Percentiles rank a stretch among this genome's conserved stretches.
phyloP scores from a whole-genome alignment of 2,329 filamentous ascomycete species.

The Knufia petricola region DNA sequence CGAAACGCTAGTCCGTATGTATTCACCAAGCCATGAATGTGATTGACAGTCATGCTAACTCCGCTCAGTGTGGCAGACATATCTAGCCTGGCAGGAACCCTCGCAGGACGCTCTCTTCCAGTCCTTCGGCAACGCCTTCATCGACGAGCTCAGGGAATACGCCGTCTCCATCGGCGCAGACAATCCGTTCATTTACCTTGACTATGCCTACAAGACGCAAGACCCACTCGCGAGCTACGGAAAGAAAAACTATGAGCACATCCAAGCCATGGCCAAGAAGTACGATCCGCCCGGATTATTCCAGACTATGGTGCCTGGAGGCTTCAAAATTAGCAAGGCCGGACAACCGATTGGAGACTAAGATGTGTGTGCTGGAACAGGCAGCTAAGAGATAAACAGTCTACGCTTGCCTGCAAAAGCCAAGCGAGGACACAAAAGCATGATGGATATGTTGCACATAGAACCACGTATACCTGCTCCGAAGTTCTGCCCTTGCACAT shows the following conservation, averaged over 20 bases:
- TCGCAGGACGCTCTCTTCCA: slow-evolving; percentile 29
- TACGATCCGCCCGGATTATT: slow-evolving; percentile 26
- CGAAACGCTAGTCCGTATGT: slow-evolving; percentile 23
- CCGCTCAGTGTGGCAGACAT: slow-evolving; percentile 22
- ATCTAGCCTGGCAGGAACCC: slow-evolving; percentile 23
- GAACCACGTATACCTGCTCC: neutral
- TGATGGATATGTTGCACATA: neutral
- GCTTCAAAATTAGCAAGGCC: slow-evolving; percentile 23
- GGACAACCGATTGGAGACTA: neutral
- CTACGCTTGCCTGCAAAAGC: no score
- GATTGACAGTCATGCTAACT: no score
- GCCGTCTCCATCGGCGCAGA: slow-evolving; percentile 22
- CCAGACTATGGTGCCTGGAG: slow-evolving; percentile 25
- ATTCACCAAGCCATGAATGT: no score
- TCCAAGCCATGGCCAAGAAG: slow-evolving; percentile 8
- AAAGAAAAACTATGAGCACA: slow-evolving; percentile 28
- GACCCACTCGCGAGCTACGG: slow-evolving; percentile 36
- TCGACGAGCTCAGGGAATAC: slow-evolving; percentile 26
- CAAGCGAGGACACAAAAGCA: no score
- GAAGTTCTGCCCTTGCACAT: no score
- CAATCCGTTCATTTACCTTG: slow-evolving; percentile 30
- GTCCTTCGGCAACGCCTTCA: slow-evolving; percentile 23
- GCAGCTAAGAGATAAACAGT: no score
- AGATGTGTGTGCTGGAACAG: neutral
- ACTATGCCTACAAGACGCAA: slow-evolving; percentile 38